Evolutionary conservation across 148 eudicot genomes (phyloP).

Genomic region (Dysphania ambrosioides): DNA sequence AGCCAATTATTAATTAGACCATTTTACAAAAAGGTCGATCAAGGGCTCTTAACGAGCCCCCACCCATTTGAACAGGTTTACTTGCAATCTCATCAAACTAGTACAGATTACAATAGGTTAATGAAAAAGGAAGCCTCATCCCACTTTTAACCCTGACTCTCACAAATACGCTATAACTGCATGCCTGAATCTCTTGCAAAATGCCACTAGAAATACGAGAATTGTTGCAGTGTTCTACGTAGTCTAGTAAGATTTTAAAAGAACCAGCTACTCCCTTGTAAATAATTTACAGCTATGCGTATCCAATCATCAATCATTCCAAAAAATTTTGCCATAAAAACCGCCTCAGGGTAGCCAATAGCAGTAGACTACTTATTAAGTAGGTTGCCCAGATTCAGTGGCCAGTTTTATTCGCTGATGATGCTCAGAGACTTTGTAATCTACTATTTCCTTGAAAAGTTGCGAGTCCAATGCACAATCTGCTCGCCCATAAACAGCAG

Average conservation of each 20-base stretch:
- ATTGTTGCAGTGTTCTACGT: background rate
- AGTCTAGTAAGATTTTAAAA: background rate
- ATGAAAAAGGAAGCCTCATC: background rate
- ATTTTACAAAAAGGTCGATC: too few relatives aligned
- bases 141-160: background rate
- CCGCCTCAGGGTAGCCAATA: background rate
- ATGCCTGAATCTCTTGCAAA: background rate
- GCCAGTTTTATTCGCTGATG: slow-evolving; percentile 69
- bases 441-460: slow-evolving; percentile 77
- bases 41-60: too few relatives aligned
- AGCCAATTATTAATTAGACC: too few relatives aligned
- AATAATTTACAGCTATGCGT: slow-evolving; percentile 15
- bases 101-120: too few relatives aligned
- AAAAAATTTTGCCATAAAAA: background rate
- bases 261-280: background rate
- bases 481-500: slow-evolving; percentile 84
- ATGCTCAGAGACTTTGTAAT: slow-evolving; percentile 91
- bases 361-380: background rate
- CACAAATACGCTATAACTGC: background rate
- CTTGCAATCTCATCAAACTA: background rate
- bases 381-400: slow-evolving; percentile 38
- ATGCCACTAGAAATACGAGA: background rate
- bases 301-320: background rate
- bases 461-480: slow-evolving; percentile 79
- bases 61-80: too few relatives aligned